Percentiles rank a stretch among this genome's conserved stretches.
Conservation (phyloP, 352 stramenopile species). For the Peronospora belbahrii region DNA sequence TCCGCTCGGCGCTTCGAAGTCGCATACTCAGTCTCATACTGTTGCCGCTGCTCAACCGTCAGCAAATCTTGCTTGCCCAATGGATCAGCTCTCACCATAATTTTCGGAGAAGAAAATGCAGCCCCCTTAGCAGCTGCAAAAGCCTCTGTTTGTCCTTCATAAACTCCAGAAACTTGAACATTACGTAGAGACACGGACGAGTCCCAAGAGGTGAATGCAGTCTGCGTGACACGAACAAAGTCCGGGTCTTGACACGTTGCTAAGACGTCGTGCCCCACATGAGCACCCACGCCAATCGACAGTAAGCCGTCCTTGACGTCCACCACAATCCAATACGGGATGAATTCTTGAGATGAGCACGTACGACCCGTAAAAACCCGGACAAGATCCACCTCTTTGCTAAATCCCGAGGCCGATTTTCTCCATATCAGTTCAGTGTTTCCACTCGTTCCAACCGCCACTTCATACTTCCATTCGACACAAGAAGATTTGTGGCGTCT, state of each 20-base stretch:
- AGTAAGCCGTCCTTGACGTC: constrained; percentile 26
- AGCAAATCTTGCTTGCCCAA: constrained; percentile 50
- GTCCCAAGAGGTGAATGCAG: constrained; percentile 66
- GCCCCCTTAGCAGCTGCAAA: constrained; percentile 29
- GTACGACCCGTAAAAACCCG: constrained; percentile 63
- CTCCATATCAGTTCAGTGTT: constrained; percentile 71
- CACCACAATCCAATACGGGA: constrained; percentile 66
- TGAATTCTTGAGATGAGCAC: constrained; percentile 48
- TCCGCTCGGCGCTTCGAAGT: constrained; percentile 40
- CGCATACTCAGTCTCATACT: constrained; percentile 42
- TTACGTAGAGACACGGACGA: constrained; percentile 38
- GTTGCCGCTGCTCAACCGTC: constrained; percentile 36
- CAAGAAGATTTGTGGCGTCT: constrained; percentile 2
- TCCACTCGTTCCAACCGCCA: constrained; percentile 55
- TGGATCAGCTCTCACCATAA: constrained; percentile 59
- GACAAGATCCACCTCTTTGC: constrained; percentile 44
- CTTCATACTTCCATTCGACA: constrained; percentile 53
- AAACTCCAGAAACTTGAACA: constrained; percentile 35
- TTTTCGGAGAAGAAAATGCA: constrained; percentile 30
- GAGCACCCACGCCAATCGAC: constrained; percentile 38
- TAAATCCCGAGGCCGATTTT: constrained; percentile 33
- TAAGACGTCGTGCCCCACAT: constrained; percentile 52
- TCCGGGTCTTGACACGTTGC: constrained; percentile 37
- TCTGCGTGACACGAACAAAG: constrained; percentile 32
- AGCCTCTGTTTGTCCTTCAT: constrained; percentile 18